Percentiles rank a stretch among this genome's conserved stretches.
These are phyloP conservation scores for Neopestalotiopsis sp. DNA, from an alignment of 2,329 filamentous ascomycete species.

Conservation along the genomic window DNA sequence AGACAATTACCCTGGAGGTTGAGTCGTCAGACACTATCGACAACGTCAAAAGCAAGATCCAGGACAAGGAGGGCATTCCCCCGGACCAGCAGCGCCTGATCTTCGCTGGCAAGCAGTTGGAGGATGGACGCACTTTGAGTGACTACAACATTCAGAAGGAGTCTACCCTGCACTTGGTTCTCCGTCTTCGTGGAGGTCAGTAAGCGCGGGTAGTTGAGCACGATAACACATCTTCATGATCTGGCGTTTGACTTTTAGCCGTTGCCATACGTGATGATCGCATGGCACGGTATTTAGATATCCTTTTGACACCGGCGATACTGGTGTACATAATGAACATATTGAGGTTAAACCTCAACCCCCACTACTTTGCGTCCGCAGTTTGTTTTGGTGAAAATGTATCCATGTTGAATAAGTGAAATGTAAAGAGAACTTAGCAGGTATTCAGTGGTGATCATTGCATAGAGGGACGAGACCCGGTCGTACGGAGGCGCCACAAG, in stretches of 20 bases:
- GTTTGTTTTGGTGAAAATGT: too few relatives aligned
- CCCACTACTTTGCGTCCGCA: too few relatives aligned
- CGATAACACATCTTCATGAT: slow-evolving; percentile 26
- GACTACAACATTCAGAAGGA: slow-evolving; percentile 90
- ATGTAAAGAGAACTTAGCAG: too few relatives aligned
- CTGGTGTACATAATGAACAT: slow-evolving; percentile 2
- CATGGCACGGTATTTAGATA: neutral
- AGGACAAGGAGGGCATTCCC: slow-evolving; percentile 75
- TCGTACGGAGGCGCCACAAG: too few relatives aligned
- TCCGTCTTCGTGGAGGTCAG: slow-evolving; percentile 54
- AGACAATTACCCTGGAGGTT: slow-evolving; percentile 73
- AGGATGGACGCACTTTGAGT: slow-evolving; percentile 80
- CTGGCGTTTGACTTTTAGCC: slow-evolving; percentile 32
- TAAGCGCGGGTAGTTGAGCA: slow-evolving; percentile 33
- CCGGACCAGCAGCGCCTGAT: slow-evolving; percentile 74
- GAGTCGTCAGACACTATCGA: slow-evolving; percentile 73
- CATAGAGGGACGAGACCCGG: too few relatives aligned
- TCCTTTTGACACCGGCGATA: neutral
- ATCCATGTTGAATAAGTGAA: too few relatives aligned
- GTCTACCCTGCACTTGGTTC: slow-evolving; percentile 72
- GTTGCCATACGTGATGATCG: slow-evolving; percentile 5
- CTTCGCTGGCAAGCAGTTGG: slow-evolving; percentile 73
- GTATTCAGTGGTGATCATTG: too few relatives aligned
- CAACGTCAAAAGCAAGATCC: slow-evolving; percentile 74
- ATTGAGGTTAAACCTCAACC: too few relatives aligned